Conservation (phyloP, 1,139 yeast genomes). For the Candida neerlandica region DNA sequence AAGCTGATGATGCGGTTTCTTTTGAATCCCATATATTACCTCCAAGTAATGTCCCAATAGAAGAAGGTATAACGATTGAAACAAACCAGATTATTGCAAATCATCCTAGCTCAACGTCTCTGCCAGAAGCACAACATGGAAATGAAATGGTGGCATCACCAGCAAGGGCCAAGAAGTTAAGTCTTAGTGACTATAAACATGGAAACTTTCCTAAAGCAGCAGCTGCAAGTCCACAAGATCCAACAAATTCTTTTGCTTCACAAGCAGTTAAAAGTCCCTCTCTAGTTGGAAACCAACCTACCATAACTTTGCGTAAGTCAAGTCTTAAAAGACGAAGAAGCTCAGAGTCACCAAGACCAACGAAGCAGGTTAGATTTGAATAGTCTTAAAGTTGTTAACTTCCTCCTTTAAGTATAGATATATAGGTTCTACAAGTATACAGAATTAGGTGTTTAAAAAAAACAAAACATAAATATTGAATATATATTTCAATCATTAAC, state of each 20-base stretch:
- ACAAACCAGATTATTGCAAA: too few relatives aligned
- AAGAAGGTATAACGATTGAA: too few relatives aligned
- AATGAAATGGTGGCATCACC: background rate
- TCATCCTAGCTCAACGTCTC: too few relatives aligned
- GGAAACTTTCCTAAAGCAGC: background rate
- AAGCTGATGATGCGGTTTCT: background rate
- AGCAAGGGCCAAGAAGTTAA: background rate
- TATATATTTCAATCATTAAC: constrained; percentile 2
- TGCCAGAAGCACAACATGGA: too few relatives aligned
- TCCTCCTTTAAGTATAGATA: background rate
- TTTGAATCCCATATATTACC: too few relatives aligned
- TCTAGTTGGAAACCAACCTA: background rate
- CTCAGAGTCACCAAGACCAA: constrained; percentile 11
- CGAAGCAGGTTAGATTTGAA: constrained; percentile 30
- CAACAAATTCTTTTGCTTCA: background rate
- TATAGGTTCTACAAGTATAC: background rate
- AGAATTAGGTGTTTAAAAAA: background rate
- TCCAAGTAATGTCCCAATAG: too few relatives aligned
- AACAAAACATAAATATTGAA: background rate
- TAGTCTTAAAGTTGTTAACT: background rate
- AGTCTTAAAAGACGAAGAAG: constrained; percentile 5
- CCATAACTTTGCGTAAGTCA: background rate
- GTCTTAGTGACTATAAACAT: background rate
- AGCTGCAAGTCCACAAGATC: background rate
- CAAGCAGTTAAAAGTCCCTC: background rate